Evolutionary conservation across 495 filamentous ascomycete species (phyloP).

Genomic region (Aspergillus ellipticus): DNA sequence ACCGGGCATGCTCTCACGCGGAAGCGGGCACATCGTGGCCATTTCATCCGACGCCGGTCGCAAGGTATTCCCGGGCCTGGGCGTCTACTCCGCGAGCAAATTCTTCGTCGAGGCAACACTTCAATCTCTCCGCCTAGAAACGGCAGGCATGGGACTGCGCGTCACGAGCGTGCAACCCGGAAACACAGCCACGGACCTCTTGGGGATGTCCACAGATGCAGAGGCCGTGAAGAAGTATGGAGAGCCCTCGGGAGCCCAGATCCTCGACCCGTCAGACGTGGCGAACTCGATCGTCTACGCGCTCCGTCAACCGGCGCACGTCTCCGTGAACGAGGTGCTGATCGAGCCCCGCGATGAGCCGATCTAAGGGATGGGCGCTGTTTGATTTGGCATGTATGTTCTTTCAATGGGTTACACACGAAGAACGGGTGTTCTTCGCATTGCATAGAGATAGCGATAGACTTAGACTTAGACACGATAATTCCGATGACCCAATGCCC

Average conservation of each 20-base stretch:
- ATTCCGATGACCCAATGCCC: too few species aligned
- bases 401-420: background rate
- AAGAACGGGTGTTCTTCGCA: background rate
- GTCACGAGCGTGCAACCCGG: conserved; percentile 66
- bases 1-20: conserved; percentile 59
- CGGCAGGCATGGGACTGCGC: conserved; percentile 58
- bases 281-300: conserved; percentile 63
- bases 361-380: conserved; percentile 37
- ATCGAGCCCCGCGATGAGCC: conserved; percentile 70
- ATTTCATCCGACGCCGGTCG: conserved; percentile 68
- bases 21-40: conserved; percentile 60
- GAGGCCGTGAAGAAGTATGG: conserved; percentile 70
- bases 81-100: conserved; percentile 69
- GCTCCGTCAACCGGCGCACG: conserved; percentile 58
- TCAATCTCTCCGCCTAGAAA: conserved; percentile 63
- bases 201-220: conserved; percentile 61
- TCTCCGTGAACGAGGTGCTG: conserved; percentile 67
- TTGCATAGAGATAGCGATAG: too few species aligned
- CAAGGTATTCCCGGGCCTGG: conserved; percentile 68
- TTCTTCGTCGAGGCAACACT: conserved; percentile 72
- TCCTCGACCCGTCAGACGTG: conserved; percentile 60
- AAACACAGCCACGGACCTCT: conserved; percentile 59
- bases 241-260: conserved; percentile 61
- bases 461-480: too few species aligned
- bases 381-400: background rate